phyloP scores from a whole-genome alignment of 139 green algal species.

The Micromonas pusilla region DNA sequence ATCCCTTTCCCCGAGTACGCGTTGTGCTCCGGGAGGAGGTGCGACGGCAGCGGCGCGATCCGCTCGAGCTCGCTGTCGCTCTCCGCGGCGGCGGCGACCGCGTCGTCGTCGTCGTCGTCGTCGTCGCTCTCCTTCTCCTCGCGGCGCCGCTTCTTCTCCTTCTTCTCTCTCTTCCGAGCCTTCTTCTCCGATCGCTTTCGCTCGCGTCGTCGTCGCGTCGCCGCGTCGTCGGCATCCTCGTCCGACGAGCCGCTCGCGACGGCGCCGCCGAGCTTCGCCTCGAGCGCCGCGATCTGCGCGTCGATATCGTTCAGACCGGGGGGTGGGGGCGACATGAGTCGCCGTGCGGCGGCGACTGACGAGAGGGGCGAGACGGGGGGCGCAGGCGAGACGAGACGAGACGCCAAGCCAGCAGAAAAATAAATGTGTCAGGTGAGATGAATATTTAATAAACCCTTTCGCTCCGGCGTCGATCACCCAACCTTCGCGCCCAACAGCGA shows the following conservation, averaged over 20 bases:
- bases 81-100: not conserved
- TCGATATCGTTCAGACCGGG: not conserved
- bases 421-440: too few species aligned
- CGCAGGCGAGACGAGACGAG: too few species aligned
- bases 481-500: too few species aligned
- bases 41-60: constrained; percentile 7
- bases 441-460: too few species aligned
- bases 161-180: constrained; percentile 5
- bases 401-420: too few species aligned
- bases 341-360: too few species aligned
- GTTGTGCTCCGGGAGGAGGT: not conserved
- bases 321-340: too few species aligned
- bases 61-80: not conserved
- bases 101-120: not conserved
- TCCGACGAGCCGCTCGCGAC: not conserved
- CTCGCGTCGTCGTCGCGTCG: not conserved
- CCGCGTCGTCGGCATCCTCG: not conserved
- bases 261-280: not conserved
- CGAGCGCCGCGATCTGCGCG: not conserved
- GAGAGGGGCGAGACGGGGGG: too few species aligned
- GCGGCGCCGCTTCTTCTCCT: not conserved
- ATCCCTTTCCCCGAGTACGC: not conserved
- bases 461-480: too few species aligned
- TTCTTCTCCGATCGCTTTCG: not conserved
- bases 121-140: not conserved